These are phyloP conservation scores for Arabidopsis lyrata DNA, from an alignment of 441 rosid genomes.

Conservation along the genomic window DNA sequence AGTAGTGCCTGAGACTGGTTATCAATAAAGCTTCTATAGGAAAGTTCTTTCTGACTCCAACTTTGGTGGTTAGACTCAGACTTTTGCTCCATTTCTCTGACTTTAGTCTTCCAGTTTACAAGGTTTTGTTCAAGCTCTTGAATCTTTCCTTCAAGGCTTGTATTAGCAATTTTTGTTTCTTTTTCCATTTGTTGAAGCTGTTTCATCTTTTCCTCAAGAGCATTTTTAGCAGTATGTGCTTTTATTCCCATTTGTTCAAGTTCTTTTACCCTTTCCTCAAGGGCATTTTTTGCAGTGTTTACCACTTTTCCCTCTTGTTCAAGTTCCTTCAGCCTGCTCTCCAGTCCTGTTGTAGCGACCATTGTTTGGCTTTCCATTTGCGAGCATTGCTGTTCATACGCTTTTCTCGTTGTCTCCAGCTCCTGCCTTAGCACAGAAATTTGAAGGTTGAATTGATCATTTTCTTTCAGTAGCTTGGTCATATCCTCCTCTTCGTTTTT, in stretches of 20 bases:
- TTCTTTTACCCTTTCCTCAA: slow-evolving; percentile 62
- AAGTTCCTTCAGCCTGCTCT: slow-evolving; percentile 59
- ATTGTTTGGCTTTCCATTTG: slow-evolving; percentile 59
- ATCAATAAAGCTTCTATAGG: slow-evolving; percentile 52
- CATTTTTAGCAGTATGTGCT: slow-evolving; percentile 52
- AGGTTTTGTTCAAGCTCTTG: slow-evolving; percentile 52
- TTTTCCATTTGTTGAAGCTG: slow-evolving; percentile 52
- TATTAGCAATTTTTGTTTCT: slow-evolving; percentile 55
- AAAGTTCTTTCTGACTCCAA: slow-evolving; percentile 69
- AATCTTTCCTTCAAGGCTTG: slow-evolving; percentile 59
- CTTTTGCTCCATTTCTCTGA: slow-evolving; percentile 68
- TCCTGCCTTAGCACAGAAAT: slow-evolving; percentile 61
- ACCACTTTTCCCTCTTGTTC: slow-evolving; percentile 55
- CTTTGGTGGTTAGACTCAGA: slow-evolving; percentile 56
- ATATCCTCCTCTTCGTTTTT: slow-evolving; percentile 54
- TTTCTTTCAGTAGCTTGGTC: slow-evolving; percentile 53
- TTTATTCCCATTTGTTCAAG: slow-evolving; percentile 55
- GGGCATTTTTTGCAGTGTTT: slow-evolving; percentile 52
- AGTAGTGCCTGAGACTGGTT: slow-evolving; percentile 59
- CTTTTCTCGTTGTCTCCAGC: slow-evolving; percentile 60
- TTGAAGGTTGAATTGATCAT: slow-evolving; percentile 50
- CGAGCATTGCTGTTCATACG: slow-evolving; percentile 56
- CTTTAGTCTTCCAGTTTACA: slow-evolving; percentile 55
- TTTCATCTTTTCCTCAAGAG: slow-evolving; percentile 61
- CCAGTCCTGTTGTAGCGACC: slow-evolving; percentile 56